A percentile compares a stretch with the other conserved stretches of the same genome.
Conservation (phyloP, 2,329 filamentous ascomycete species). For the Iodosphaeria phyllophila region DNA sequence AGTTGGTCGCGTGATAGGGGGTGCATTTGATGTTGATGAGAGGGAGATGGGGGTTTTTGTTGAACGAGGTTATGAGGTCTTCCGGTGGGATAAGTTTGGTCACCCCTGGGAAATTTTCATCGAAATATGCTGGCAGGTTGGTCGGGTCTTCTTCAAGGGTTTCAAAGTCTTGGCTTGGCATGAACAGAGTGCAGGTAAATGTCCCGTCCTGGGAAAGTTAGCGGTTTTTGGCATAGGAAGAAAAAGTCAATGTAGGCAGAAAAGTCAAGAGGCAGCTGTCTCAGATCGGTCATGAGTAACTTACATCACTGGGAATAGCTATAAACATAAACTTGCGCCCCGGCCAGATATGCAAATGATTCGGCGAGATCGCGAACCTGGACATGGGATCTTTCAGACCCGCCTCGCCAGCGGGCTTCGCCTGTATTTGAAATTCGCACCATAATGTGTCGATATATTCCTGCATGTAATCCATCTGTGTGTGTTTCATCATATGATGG, state of each 20-base stretch:
- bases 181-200: slow-evolving; percentile 89
- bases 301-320: slow-evolving; percentile 59
- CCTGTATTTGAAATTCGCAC: slow-evolving; percentile 81
- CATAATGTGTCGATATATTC: slow-evolving; percentile 92
- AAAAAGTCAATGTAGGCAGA: no score
- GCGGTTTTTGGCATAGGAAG: no score
- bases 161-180: slow-evolving; percentile 52
- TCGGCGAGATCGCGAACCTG: slow-evolving; percentile 65
- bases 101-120: slow-evolving; percentile 73
- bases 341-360: slow-evolving; percentile 96
- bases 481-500: slow-evolving; percentile 91
- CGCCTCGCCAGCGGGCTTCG: slow-evolving; percentile 18
- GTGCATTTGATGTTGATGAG: slow-evolving; percentile 86
- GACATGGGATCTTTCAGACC: slow-evolving; percentile 14
- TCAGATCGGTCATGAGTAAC: slow-evolving; percentile 8
- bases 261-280: no score
- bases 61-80: slow-evolving; percentile 58
- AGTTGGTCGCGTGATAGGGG: slow-evolving; percentile 64
- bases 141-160: slow-evolving; percentile 44
- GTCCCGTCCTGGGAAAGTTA: slow-evolving; percentile 48
- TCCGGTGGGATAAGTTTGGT: slow-evolving; percentile 47
- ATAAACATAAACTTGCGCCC: slow-evolving; percentile 96
- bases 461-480: slow-evolving; percentile 78
- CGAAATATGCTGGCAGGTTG: slow-evolving; percentile 54
- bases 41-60: slow-evolving; percentile 70